A percentile compares a stretch with the other conserved stretches of the same genome.
These are phyloP conservation scores for Clavispora santaluciae DNA, from an alignment of 805 yeast species.

Conservation along the genomic window DNA sequence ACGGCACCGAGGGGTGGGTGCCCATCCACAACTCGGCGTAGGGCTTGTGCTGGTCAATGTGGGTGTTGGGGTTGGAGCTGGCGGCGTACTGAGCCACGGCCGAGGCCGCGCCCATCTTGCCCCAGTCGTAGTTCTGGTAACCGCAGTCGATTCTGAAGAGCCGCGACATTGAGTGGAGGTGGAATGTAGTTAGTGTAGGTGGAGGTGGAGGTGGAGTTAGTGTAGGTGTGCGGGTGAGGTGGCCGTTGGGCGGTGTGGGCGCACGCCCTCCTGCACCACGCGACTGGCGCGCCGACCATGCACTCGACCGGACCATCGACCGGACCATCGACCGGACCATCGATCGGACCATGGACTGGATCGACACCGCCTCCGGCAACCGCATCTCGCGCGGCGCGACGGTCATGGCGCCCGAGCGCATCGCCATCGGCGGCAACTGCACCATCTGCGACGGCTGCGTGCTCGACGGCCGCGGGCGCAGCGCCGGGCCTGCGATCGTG, in stretches of 20 bases:
- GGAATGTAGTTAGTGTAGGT: too few species aligned
- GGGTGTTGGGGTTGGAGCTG: slow-evolving; percentile 55
- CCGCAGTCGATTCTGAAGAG: slow-evolving; percentile 48
- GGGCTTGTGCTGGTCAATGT: slow-evolving; percentile 70
- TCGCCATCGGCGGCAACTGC: slow-evolving; percentile 44
- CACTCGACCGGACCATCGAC: too few species aligned
- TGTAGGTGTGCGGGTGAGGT: too few species aligned
- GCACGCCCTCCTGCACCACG: too few species aligned
- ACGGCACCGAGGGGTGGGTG: slow-evolving; percentile 90
- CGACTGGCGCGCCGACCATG: too few species aligned
- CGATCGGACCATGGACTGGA: too few species aligned
- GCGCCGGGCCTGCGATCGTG: slow-evolving; percentile 23
- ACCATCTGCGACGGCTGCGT: slow-evolving; percentile 36
- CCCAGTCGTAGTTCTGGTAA: slow-evolving; percentile 79
- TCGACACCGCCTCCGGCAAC: slow-evolving; percentile 50
- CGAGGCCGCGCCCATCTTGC: slow-evolving; percentile 72
- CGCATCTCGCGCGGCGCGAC: slow-evolving; percentile 41
- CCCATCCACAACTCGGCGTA: slow-evolving; percentile 99
- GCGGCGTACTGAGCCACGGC: slow-evolving; percentile 88
- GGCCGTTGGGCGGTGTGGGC: too few species aligned
- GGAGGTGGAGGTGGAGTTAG: too few species aligned
- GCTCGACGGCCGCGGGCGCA: slow-evolving; percentile 29
- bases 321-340: too few species aligned
- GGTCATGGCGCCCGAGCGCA: slow-evolving; percentile 40
- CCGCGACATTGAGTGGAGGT: slow-evolving; percentile 18